phyloP scores from a whole-genome alignment of 768 basidiomycete genomes.

The Candolleomyces aberdarensis region DNA sequence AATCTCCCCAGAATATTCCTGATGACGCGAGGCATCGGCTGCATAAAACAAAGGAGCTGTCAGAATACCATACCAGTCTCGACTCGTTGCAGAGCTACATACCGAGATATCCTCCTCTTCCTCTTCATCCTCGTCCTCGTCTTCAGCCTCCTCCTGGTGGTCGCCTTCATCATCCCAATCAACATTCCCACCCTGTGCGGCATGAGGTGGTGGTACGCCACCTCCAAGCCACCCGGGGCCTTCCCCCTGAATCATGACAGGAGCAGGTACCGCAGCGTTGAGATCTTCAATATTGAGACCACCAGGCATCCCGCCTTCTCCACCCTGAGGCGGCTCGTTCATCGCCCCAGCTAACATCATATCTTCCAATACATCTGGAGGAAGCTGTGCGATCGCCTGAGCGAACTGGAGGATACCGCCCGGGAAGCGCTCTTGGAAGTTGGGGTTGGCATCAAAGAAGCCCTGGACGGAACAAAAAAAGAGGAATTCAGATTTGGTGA shows the following conservation, averaged over 20 bases:
- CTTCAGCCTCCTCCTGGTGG: conserved; percentile 25
- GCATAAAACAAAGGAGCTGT: not conserved
- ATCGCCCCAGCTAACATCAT: conserved; percentile 48
- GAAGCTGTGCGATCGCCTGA: conserved; percentile 50
- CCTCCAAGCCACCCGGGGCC: conserved; percentile 13
- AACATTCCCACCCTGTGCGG: conserved; percentile 23
- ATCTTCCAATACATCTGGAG: conserved; percentile 59
- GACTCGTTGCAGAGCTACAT: conserved; percentile 20
- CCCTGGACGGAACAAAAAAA: conserved; percentile 21
- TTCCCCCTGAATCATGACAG: conserved; percentile 20
- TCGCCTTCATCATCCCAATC: conserved; percentile 21
- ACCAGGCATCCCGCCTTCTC: conserved; percentile 43
- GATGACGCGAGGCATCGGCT: conserved; percentile 62
- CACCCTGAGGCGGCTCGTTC: conserved; percentile 27
- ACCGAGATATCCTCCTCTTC: conserved; percentile 52
- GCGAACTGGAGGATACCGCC: conserved; percentile 66
- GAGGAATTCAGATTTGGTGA: conserved; percentile 1
- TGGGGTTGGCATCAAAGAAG: conserved; percentile 55
- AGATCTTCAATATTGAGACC: conserved; percentile 28
- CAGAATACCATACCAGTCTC: not conserved
- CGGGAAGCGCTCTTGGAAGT: conserved; percentile 54
- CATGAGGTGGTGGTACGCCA: conserved; percentile 16
- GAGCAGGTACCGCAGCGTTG: conserved; percentile 1
- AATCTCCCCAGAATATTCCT: conserved; percentile 58
- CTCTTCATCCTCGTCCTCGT: conserved; percentile 39